Conservation (phyloP, 2,329 filamentous ascomycete species). For the Sporothrix phasma region DNA sequence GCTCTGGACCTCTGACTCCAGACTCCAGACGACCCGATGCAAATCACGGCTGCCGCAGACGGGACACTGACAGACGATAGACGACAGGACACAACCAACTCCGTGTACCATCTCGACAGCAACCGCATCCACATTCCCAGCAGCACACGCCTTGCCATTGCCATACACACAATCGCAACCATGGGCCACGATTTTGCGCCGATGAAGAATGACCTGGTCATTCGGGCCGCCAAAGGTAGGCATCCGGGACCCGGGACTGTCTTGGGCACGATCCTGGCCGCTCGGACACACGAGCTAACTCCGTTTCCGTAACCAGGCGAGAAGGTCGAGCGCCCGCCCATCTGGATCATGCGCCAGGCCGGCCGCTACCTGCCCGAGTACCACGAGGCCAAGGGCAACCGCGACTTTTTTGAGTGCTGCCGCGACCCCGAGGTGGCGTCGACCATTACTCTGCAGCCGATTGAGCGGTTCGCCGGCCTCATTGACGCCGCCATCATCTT, state of each 20-base stretch:
- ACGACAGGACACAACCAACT: neutral
- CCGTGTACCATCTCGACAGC: neutral
- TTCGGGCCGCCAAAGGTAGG: conserved; percentile 81
- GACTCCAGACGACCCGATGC: neutral
- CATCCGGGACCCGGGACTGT: neutral
- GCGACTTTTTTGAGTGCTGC: conserved; percentile 98
- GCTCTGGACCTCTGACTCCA: neutral
- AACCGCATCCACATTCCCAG: conserved; percentile 3
- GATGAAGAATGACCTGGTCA: conserved; percentile 82
- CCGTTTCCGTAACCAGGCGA: conserved; percentile 48
- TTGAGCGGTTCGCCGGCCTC: conserved; percentile 82
- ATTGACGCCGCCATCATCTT: conserved; percentile 98
- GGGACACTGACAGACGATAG: neutral
- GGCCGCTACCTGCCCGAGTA: conserved; percentile 97
- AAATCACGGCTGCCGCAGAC: neutral
- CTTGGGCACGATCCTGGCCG: neutral
- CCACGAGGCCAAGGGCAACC: conserved; percentile 80
- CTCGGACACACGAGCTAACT: conserved; percentile 18
- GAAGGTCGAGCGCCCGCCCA: conserved; percentile 81
- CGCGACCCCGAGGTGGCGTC: conserved; percentile 87
- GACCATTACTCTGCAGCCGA: conserved; percentile 84
- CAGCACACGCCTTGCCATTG: conserved; percentile 1
- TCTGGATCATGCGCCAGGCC: conserved; percentile 99
- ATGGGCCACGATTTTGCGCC: conserved; percentile 70
- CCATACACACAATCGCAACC: conserved; percentile 2